phyloP scores from a whole-genome alignment of 2,329 filamentous ascomycete species.

The Talaromyces marneffei region DNA sequence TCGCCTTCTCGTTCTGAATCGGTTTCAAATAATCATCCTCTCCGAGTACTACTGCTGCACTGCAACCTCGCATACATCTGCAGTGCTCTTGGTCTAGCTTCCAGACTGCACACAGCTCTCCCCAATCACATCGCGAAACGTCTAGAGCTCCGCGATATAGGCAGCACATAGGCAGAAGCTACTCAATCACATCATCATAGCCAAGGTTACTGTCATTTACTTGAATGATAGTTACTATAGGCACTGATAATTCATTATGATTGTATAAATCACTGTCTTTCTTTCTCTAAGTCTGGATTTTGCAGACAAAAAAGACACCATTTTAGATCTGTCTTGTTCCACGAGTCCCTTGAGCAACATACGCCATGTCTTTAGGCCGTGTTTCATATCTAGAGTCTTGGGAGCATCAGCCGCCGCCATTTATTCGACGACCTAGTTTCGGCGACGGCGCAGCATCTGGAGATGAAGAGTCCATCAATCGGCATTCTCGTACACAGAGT shows the following conservation, averaged over 20 bases:
- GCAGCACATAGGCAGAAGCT: background rate
- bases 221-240: background rate
- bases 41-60: background rate
- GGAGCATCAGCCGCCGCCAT: conserved; percentile 30
- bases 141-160: background rate
- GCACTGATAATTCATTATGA: background rate
- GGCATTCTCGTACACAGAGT: background rate
- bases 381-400: conserved; percentile 42
- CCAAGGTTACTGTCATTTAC: background rate
- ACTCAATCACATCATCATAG: background rate
- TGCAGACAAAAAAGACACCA: background rate
- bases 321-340: background rate
- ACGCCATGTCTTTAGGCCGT: conserved; percentile 39
- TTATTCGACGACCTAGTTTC: conserved; percentile 21
- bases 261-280: background rate
- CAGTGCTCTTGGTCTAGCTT: background rate
- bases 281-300: background rate
- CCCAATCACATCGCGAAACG: conserved; percentile 5
- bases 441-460: conserved; percentile 23
- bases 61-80: background rate
- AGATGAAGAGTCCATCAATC: conserved; percentile 17
- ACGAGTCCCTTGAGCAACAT: background rate
- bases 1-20: background rate
- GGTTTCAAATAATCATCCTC: background rate
- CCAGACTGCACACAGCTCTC: conserved; percentile 1